A percentile compares a stretch with the other conserved stretches of the same genome.
These are phyloP conservation scores for Rhypophila decipiens DNA, from an alignment of 495 filamentous ascomycete species.

Conservation along the genomic window DNA sequence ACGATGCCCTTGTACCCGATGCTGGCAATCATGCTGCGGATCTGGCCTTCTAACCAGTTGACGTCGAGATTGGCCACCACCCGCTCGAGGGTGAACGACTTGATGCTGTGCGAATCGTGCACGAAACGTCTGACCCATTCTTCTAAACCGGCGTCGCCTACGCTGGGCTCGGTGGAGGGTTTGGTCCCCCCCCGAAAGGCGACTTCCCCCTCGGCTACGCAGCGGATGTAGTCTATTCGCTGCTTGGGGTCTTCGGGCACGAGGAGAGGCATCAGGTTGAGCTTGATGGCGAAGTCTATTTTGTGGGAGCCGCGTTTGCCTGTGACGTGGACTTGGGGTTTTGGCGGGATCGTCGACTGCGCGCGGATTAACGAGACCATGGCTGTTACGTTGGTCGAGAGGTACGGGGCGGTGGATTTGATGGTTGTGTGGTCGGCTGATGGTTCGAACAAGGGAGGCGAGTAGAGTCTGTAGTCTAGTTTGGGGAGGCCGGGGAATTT, in stretches of 20 bases:
- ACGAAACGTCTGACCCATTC: slow-evolving; percentile 44
- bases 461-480: slow-evolving; percentile 47
- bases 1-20: slow-evolving; percentile 44
- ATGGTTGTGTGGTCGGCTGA: slow-evolving; percentile 42
- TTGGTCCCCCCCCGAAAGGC: slow-evolving; percentile 42
- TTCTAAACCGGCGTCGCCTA: slow-evolving; percentile 36
- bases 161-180: slow-evolving; percentile 29
- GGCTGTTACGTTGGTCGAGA: slow-evolving; percentile 33
- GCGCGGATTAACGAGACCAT: slow-evolving; percentile 38
- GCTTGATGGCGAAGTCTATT: slow-evolving; percentile 43
- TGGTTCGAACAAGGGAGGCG: slow-evolving; percentile 38
- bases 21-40: slow-evolving; percentile 38
- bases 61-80: slow-evolving; percentile 46
- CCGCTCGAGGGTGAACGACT: slow-evolving; percentile 44
- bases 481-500: slow-evolving; percentile 39
- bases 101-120: slow-evolving; percentile 38
- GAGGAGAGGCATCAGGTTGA: slow-evolving; percentile 48
- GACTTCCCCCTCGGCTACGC: slow-evolving; percentile 41
- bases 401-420: slow-evolving; percentile 31
- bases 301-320: slow-evolving; percentile 27
- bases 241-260: slow-evolving; percentile 31
- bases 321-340: slow-evolving; percentile 41
- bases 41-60: slow-evolving; percentile 45
- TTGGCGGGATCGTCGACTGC: slow-evolving; percentile 45
- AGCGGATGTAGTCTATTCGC: slow-evolving; percentile 47